Percentiles rank a stretch among this genome's conserved stretches.
These are phyloP conservation scores for Cruciata laevipes DNA, from an alignment of 257 asterid species.

Conservation along the genomic window DNA sequence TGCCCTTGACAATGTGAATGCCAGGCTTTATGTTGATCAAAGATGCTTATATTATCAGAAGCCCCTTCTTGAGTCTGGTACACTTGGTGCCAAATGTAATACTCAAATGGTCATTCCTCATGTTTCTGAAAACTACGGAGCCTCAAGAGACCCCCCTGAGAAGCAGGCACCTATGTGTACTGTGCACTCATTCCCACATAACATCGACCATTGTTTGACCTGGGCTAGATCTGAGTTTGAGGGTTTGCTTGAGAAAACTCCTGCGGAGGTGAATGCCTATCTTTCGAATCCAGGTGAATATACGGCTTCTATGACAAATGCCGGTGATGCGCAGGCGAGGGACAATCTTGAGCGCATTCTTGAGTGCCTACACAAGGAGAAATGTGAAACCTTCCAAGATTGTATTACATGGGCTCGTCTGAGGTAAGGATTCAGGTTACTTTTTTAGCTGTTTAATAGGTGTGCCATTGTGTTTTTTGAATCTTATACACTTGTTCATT, in stretches of 20 bases:
- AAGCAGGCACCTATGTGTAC: constrained; percentile 98
- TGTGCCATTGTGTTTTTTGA: constrained; percentile 3
- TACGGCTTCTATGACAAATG: constrained; percentile 55
- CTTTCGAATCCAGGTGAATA: constrained; percentile 67
- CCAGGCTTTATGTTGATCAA: constrained; percentile 91
- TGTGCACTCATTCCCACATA: constrained; percentile 90
- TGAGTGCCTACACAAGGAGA: constrained; percentile 70
- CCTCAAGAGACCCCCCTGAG: constrained; percentile 94
- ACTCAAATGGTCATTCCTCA: constrained; percentile 96
- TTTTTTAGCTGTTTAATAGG: background rate
- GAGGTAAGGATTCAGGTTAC: constrained; percentile 34
- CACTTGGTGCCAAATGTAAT: constrained; percentile 92
- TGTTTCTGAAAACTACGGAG: constrained; percentile 87
- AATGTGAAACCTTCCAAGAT: constrained; percentile 73
- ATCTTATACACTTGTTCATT: background rate
- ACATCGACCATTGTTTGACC: constrained; percentile 90
- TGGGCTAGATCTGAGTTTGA: constrained; percentile 97
- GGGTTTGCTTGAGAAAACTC: constrained; percentile 87
- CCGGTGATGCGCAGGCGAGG: constrained; percentile 96
- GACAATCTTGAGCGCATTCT: constrained; percentile 76
- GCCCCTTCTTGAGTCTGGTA: constrained; percentile 95
- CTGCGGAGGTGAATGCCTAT: constrained; percentile 84
- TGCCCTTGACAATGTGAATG: constrained; percentile 93
- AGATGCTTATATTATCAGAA: constrained; percentile 91
- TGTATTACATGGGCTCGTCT: constrained; percentile 84